Base-by-base conservation (phyloP, 495 filamentous ascomycete genomes). In the Aspergillus saccharolyticus region DNA sequence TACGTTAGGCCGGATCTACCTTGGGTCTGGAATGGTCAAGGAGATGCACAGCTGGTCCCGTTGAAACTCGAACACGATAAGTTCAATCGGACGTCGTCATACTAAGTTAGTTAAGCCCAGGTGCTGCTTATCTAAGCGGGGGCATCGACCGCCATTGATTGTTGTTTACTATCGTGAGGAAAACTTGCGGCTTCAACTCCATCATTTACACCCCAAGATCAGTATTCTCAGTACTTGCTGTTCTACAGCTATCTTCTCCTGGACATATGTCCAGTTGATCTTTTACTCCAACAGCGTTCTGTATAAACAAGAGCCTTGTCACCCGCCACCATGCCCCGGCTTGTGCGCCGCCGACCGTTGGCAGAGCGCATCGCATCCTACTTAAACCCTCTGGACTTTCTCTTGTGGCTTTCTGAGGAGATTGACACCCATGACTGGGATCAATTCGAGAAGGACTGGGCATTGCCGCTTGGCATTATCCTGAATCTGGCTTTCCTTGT, bases 391-490 rank as follows among this genome's bases (percentile, higher is more conserved):
- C 80, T 87, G 69, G 94, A 98, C 72, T 88, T 91, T 68, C 76
- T 94, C 39, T 81, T 97, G 19, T 93, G 88, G 85, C 70, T 96
- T 2, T 95, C 89, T 1, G 92, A 96, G 64, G 88, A 93, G 71
- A 78, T 97, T 57, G 90, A 96, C 65, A 86, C 88, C 1, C 81
- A 86, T 61, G 89, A 95, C 52, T 96, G 90, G 89, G 88, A 96
- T 63, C 87, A 91, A 50, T 75, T 82, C 54, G 78, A 85, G 57
- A 88, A 90, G 59, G 72, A 81, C 18, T 87, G 89, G 74, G 88
- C 89, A 15, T 79, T 82, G 1, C 82, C 88, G 33, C 74, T 96
- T 22, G 94, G 91, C 0, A 59, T 96, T 20, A 72, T 59, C 1
- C 74, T 91, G 59, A 97, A 97, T 66, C 62, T 95, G 16, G 60